phyloP scores from a whole-genome alignment of 2,329 filamentous ascomycete species.

The Aspergillus phoenicis region DNA sequence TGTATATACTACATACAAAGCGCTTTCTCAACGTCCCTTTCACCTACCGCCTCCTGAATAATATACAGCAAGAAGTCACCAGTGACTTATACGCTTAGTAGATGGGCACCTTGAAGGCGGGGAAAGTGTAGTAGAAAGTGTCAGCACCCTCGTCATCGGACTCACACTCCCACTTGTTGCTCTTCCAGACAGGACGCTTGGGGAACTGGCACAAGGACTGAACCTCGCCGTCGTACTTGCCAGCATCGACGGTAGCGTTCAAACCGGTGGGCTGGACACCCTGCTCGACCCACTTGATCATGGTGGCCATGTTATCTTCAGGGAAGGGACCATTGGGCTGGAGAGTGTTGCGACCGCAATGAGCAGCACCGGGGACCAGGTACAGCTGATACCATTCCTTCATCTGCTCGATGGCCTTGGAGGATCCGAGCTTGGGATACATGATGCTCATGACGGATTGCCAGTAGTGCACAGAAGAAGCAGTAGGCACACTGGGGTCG shows the following conservation, averaged over 20 bases:
- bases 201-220: slow-evolving; percentile 39
- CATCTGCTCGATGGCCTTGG: slow-evolving; percentile 46
- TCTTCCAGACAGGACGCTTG: slow-evolving; percentile 34
- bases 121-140: slow-evolving; percentile 8
- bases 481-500: slow-evolving; percentile 56
- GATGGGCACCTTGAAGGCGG: slow-evolving; percentile 1
- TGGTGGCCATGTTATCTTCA: slow-evolving; percentile 47
- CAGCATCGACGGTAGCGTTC: slow-evolving; percentile 41
- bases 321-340: slow-evolving; percentile 50
- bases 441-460: slow-evolving; percentile 56
- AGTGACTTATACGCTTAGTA: neutral
- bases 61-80: neutral
- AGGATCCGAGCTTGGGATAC: slow-evolving; percentile 46
- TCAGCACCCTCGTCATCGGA: neutral
- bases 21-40: neutral
- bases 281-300: slow-evolving; percentile 58
- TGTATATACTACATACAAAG: neutral
- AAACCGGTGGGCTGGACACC: slow-evolving; percentile 48
- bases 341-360: slow-evolving; percentile 51
- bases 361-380: slow-evolving; percentile 56
- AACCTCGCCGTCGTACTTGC: slow-evolving; percentile 32
- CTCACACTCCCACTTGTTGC: slow-evolving; percentile 29
- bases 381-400: slow-evolving; percentile 59
- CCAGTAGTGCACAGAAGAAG: slow-evolving; percentile 58
- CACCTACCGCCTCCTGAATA: neutral